phyloP scores from a whole-genome alignment of 2,329 filamentous ascomycete species.

The Lasiodiplodia sp. region DNA sequence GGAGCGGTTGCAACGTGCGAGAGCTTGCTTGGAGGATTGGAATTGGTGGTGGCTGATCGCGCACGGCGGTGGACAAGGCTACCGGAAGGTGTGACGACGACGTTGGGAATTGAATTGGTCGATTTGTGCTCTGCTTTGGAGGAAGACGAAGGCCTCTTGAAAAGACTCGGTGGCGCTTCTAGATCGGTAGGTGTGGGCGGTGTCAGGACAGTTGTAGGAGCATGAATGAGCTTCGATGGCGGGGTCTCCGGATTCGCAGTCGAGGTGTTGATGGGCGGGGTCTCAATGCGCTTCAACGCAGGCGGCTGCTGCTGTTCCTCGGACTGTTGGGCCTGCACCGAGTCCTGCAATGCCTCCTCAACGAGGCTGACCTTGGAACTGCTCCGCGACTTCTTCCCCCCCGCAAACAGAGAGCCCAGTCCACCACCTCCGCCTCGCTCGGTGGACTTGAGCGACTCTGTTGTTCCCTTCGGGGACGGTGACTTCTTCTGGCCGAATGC shows the following conservation, averaged over 20 bases:
- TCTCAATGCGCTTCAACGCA: slow-evolving; percentile 29
- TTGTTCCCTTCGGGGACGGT: slow-evolving; percentile 40
- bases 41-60: slow-evolving; percentile 64
- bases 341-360: slow-evolving; percentile 30
- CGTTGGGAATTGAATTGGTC: slow-evolving; percentile 54
- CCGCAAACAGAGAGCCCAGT: slow-evolving; percentile 53
- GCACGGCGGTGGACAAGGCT: slow-evolving; percentile 77
- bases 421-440: slow-evolving; percentile 52
- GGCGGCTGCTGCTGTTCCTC: slow-evolving; percentile 19
- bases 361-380: slow-evolving; percentile 30
- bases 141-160: slow-evolving; percentile 22
- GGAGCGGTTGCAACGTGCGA: slow-evolving; percentile 73
- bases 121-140: slow-evolving; percentile 35
- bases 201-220: slow-evolving; percentile 66
- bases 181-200: slow-evolving; percentile 67
- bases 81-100: slow-evolving; percentile 68
- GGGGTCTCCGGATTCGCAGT: slow-evolving; percentile 52
- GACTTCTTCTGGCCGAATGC: slow-evolving; percentile 63
- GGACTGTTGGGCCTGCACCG: slow-evolving; percentile 24
- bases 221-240: slow-evolving; percentile 45
- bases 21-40: slow-evolving; percentile 77
- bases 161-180: slow-evolving; percentile 30
- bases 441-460: slow-evolving; percentile 50
- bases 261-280: slow-evolving; percentile 43
- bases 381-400: slow-evolving; percentile 39